Conservation (phyloP, 2,329 filamentous ascomycete species). For the Phaeoacremonium minimum region DNA sequence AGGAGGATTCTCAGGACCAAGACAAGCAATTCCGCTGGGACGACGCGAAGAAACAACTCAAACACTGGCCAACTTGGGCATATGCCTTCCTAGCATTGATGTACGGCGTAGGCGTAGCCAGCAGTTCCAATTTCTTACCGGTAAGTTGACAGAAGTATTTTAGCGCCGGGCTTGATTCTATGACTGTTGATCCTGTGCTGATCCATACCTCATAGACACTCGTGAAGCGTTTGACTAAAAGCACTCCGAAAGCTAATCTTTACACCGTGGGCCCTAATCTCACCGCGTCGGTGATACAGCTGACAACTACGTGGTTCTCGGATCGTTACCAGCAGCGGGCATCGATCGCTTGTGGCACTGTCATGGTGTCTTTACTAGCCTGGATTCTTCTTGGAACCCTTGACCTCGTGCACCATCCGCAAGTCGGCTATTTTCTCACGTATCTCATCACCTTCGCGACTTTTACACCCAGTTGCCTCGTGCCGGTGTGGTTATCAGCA, state of each 20-base stretch:
- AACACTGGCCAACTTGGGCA: slow-evolving; percentile 16
- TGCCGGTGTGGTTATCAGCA: slow-evolving; percentile 13
- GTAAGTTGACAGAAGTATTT: no score
- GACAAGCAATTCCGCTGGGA: slow-evolving; percentile 12
- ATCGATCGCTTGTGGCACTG: neutral
- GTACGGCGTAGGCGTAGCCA: slow-evolving; percentile 19
- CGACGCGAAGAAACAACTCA: slow-evolving; percentile 15
- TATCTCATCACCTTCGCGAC: slow-evolving; percentile 13
- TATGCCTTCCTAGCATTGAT: slow-evolving; percentile 17
- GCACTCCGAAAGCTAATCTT: slow-evolving; percentile 17
- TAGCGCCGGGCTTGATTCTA: no score
- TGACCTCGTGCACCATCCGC: slow-evolving; percentile 8
- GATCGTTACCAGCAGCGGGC: slow-evolving; percentile 14
- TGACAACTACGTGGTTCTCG: slow-evolving; percentile 12
- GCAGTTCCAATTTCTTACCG: slow-evolving; percentile 17
- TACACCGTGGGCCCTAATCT: slow-evolving; percentile 17
- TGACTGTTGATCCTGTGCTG: no score
- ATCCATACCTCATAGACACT: slow-evolving; percentile 12
- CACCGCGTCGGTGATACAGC: slow-evolving; percentile 12
- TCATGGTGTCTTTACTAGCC: slow-evolving; percentile 11
- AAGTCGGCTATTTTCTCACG: slow-evolving; percentile 15
- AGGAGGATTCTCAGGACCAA: slow-evolving; percentile 14
- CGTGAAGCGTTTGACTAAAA: slow-evolving; percentile 26
- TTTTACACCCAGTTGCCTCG: slow-evolving; percentile 13
- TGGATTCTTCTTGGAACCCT: slow-evolving; percentile 15